Evolutionary conservation across 2,329 filamentous ascomycete genomes (phyloP).

Genomic region (Epichloe glyceriae): DNA sequence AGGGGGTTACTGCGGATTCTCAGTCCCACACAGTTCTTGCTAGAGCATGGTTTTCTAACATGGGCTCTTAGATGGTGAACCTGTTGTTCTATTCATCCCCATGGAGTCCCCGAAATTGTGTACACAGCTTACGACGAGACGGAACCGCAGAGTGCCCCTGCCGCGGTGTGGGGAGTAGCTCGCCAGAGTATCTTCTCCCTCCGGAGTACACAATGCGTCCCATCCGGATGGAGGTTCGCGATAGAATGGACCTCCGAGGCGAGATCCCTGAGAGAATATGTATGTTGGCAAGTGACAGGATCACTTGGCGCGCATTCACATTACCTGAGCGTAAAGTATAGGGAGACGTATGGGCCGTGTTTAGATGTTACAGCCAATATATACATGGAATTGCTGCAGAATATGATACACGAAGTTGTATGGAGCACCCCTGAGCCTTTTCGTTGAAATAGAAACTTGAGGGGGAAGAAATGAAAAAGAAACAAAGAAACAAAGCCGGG

Average conservation of each 20-base stretch:
- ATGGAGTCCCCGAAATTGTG: conserved; percentile 21
- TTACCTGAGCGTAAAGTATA: conserved; percentile 15
- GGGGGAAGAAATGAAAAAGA: neutral
- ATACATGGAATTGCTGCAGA: neutral
- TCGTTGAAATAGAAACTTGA: neutral
- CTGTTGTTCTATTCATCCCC: conserved; percentile 22
- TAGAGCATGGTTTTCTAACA: neutral
- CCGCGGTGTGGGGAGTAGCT: conserved; percentile 9
- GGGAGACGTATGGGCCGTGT: neutral
- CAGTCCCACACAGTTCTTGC: no score
- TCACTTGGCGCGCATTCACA: conserved; percentile 34
- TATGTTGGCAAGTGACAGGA: conserved; percentile 34
- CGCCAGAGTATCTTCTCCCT: conserved; percentile 15
- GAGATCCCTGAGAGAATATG: conserved; percentile 37
- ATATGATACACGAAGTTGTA: neutral
- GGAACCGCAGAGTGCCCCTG: conserved; percentile 3
- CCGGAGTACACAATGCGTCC: conserved; percentile 20
- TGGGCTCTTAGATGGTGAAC: conserved; percentile 12
- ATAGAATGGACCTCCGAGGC: conserved; percentile 28
- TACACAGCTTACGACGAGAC: conserved; percentile 24
- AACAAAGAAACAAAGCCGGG: no score
- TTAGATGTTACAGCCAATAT: neutral
- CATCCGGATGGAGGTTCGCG: conserved; percentile 38
- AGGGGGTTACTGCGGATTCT: neutral
- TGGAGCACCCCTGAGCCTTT: neutral